Conservation (phyloP, 768 basidiomycete species). For the Lactarius evosmus region DNA sequence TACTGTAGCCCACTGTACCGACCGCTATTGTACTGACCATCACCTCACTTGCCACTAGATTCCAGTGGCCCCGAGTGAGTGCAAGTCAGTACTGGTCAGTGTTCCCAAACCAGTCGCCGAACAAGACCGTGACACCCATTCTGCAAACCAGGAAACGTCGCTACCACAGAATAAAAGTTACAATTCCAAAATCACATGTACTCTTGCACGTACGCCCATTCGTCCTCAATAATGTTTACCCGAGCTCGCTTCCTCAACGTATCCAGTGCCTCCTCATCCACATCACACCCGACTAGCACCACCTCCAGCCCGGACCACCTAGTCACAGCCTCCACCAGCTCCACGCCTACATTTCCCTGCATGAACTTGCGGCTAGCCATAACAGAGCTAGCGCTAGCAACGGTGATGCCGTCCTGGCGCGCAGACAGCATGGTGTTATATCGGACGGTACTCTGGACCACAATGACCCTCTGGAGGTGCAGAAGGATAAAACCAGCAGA, state of each 20-base stretch:
- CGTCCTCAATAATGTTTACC: constrained; percentile 4
- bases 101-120: too few species aligned
- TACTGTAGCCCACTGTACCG: too few species aligned
- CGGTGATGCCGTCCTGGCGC: neutral
- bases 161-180: too few species aligned
- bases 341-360: neutral
- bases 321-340: constrained; percentile 4
- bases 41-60: too few species aligned
- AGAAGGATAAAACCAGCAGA: neutral
- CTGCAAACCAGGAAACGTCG: too few species aligned
- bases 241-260: constrained; percentile 6
- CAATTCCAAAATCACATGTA: too few species aligned
- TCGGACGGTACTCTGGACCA: neutral
- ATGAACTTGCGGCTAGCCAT: neutral
- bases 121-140: too few species aligned
- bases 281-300: constrained; percentile 5
- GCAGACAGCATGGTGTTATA: neutral
- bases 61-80: too few species aligned
- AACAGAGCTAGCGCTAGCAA: neutral
- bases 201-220: neutral
- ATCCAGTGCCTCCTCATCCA: constrained; percentile 7
- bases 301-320: constrained; percentile 14
- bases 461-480: constrained; percentile 9
- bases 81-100: too few species aligned
- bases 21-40: too few species aligned